A percentile compares a stretch with the other conserved stretches of the same genome.
Conservation (phyloP, 2,329 filamentous ascomycete species). For the Thielaviopsis ethacetica region DNA sequence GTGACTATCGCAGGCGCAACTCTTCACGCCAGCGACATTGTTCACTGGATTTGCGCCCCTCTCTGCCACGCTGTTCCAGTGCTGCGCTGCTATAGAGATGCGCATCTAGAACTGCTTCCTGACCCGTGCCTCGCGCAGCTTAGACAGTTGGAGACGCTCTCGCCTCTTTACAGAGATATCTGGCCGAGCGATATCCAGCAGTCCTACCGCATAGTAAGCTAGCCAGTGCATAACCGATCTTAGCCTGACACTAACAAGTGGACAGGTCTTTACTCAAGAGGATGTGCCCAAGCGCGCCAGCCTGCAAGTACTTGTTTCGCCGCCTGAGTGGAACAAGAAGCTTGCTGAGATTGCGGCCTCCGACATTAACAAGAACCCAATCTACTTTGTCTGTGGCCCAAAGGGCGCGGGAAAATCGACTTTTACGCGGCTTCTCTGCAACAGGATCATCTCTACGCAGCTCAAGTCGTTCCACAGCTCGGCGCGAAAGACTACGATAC, state of each 20-base stretch:
- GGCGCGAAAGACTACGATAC: constrained; percentile 6
- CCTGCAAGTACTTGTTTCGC: constrained; percentile 38
- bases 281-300: constrained; percentile 32
- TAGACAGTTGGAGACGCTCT: constrained; percentile 39
- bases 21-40: constrained; percentile 29
- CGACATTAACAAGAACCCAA: constrained; percentile 21
- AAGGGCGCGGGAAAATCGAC: constrained; percentile 65
- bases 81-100: constrained; percentile 36
- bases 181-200: constrained; percentile 36
- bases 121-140: constrained; percentile 33
- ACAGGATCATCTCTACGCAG: constrained; percentile 43
- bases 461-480: constrained; percentile 15
- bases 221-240: constrained; percentile 1
- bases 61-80: constrained; percentile 55
- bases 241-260: constrained; percentile 14
- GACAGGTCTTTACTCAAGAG: constrained; percentile 35
- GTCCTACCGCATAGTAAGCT: constrained; percentile 35
- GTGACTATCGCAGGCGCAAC: constrained; percentile 50
- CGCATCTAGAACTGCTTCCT: constrained; percentile 37
- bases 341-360: constrained; percentile 22
- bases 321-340: constrained; percentile 44
- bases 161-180: constrained; percentile 48
- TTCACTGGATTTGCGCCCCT: constrained; percentile 47
- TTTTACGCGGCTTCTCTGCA: constrained; percentile 49
- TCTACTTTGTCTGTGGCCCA: constrained; percentile 48